Evolutionary conservation across 345 rosid genomes (phyloP), one percentile per base, ranked within the genome.

Genomic region (Chamaenerion angustifolium): DNA sequence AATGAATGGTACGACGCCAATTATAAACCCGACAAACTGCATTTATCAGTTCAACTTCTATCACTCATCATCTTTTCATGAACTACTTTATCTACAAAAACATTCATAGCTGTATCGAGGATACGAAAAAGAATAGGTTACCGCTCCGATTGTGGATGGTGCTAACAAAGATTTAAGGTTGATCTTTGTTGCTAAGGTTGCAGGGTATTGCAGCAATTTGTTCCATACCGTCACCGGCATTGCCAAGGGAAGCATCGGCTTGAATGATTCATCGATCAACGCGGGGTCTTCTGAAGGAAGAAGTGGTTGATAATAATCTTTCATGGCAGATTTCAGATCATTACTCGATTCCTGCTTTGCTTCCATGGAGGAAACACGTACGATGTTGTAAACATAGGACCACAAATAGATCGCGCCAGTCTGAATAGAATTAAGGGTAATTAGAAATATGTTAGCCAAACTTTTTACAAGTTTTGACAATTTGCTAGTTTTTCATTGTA

Each of bases 71-170:
- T 1, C n/a, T 6, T 12, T 12, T 44, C 47, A 4, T 14, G 4
- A 6, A 44, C 16, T 44, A 12, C 7, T 44, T 23, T 2, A 23
- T 23, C 37, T 45, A 19, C 10, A 49, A 49, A 48, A 48, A 21
- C 4, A 21, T 21, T 48, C 3, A 21, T 21, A 21, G 4, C 4
- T 21, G 25, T 4, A 21, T 21, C 25, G 25, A 21, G 25, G 4
- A 21, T 21, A 21, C 4, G 25, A 21, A 21, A 2, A 31, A 1
- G 37, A 31, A 31, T 31, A 31, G 1, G 37, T 31, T 31, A 75
- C 76, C 56, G 68, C 76, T 61, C 58, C 80, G 16, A 35, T 62
- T 12, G 69, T 75, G 35, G 74, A 68, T 15, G 80, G 80, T 4
- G 80, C 69, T 42, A 75, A 56, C 16, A 71, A 7, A 18, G 40